These are phyloP conservation scores for Chloromonas sp. DNA, from an alignment of 163 green algal species.

Conservation along the genomic window DNA sequence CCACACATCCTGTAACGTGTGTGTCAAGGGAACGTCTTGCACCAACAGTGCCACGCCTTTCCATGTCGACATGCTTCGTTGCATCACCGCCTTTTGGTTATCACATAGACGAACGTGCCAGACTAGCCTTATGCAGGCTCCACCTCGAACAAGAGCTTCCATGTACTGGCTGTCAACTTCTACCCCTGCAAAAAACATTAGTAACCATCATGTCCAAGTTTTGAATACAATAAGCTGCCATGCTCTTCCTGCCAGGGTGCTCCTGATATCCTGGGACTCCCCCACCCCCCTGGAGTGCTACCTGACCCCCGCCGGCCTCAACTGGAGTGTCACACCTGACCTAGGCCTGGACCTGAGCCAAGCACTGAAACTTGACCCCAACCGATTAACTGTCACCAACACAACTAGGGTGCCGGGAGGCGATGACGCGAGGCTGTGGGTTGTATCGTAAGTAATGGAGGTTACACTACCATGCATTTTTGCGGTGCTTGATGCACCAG, in stretches of 20 bases:
- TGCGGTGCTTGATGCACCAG: not conserved
- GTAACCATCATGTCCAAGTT: not conserved
- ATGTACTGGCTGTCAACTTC: no score
- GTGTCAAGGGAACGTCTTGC: no score
- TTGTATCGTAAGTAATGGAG: not conserved
- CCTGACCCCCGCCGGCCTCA: not conserved
- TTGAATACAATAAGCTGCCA: not conserved
- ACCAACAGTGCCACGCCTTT: no score
- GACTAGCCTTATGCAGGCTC: no score
- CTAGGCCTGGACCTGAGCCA: not conserved
- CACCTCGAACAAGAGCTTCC: no score
- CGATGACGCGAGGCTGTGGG: not conserved
- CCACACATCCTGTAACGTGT: no score
- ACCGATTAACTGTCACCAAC: not conserved
- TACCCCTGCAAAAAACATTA: not conserved
- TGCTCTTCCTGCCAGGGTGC: not conserved
- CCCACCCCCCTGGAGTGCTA: slow-evolving; percentile 1
- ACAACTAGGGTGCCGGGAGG: not conserved
- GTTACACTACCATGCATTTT: not conserved
- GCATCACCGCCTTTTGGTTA: no score
- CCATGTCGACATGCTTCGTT: no score
- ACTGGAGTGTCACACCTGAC: slow-evolving; percentile 1
- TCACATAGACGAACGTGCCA: no score
- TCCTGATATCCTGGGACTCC: not conserved
- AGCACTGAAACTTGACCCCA: not conserved